Evolutionary conservation across 192 early-diverging fungal genomes (phyloP), one percentile per base, ranked within the genome.

Genomic region (Backusella circina): DNA sequence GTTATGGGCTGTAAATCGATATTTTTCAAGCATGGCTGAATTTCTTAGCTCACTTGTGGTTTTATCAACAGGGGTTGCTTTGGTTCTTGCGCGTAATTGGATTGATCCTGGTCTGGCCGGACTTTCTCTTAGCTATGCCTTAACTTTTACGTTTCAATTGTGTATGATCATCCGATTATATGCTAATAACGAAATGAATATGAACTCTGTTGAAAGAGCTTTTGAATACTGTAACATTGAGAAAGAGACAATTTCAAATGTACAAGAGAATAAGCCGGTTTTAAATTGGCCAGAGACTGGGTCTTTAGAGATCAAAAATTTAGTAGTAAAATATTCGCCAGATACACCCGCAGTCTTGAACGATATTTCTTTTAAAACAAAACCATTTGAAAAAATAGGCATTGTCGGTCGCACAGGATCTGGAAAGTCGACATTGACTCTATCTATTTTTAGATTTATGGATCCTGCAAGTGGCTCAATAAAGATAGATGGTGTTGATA

Each of bases 161-260:
- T 76, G 92, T 71, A 95, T 94, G 94, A 70, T 91, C 31, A 87
- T 97, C 51, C 88, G 95, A 28, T 85, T 84, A 73, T 94, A 93
- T 73, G 87, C 88, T 68, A 77, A 89, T 68, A 92, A 94, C 85
- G 96, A 98, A 78, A 93, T 97, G 88, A 87, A 85, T 77, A 84
- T 96, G 89, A 95, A 94, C 74, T 85, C 92, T 13, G 93, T 96
- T 47, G 96, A 98, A 84, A 90, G 96, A 38, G 82, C 96, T 26
- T 76, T 86, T 35, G 95, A 97, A 83, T 98, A 97, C 70, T 65
- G 92, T 70, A 69, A 82, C 8, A 79, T 97, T 37, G 94, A 94
- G 23, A 91, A 96, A 74, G 96, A 98, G 73, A 12, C 18, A 57
- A 26, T 26, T 26, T 26, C n/a, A n/a, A n/a, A n/a, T n/a, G n/a